phyloP scores from a whole-genome alignment of 2,329 filamentous ascomycete genomes.

The Fusarium xyrophilum region DNA sequence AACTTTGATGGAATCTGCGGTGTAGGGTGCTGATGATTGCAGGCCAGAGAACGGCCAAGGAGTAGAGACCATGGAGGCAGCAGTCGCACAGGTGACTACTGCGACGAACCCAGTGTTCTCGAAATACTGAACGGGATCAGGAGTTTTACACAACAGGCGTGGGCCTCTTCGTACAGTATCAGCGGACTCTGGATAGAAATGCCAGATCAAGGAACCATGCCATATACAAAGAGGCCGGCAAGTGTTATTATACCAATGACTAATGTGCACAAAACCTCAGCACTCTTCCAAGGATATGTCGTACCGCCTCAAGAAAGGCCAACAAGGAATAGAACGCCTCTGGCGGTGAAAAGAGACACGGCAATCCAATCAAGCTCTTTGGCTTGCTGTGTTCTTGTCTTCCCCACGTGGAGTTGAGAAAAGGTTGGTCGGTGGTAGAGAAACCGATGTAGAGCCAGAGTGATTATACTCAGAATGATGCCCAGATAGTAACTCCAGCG shows the following conservation, averaged over 20 bases:
- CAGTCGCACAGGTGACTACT: slow-evolving; percentile 48
- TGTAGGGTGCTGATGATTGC: slow-evolving; percentile 51
- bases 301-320: slow-evolving; percentile 54
- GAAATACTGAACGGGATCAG: slow-evolving; percentile 55
- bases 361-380: slow-evolving; percentile 56
- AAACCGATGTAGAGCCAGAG: slow-evolving; percentile 50
- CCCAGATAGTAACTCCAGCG: slow-evolving; percentile 59
- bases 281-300: slow-evolving; percentile 52
- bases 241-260: slow-evolving; percentile 49
- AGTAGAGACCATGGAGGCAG: slow-evolving; percentile 55
- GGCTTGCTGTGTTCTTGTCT: slow-evolving; percentile 48
- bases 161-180: slow-evolving; percentile 43
- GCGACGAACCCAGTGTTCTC: slow-evolving; percentile 50
- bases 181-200: background rate
- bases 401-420: slow-evolving; percentile 51
- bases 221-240: slow-evolving; percentile 48
- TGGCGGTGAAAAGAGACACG: slow-evolving; percentile 51
- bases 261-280: slow-evolving; percentile 47
- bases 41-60: slow-evolving; percentile 54
- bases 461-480: slow-evolving; percentile 52
- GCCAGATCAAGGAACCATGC: slow-evolving; percentile 17
- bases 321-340: slow-evolving; percentile 52
- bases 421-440: slow-evolving; percentile 58
- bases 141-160: slow-evolving; percentile 47
- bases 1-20: slow-evolving; percentile 47